Percentiles rank a stretch among this genome's conserved stretches.
Conservation (phyloP, 2,329 filamentous ascomycete genomes). For the Purpureocillium takamizusanense region DNA sequence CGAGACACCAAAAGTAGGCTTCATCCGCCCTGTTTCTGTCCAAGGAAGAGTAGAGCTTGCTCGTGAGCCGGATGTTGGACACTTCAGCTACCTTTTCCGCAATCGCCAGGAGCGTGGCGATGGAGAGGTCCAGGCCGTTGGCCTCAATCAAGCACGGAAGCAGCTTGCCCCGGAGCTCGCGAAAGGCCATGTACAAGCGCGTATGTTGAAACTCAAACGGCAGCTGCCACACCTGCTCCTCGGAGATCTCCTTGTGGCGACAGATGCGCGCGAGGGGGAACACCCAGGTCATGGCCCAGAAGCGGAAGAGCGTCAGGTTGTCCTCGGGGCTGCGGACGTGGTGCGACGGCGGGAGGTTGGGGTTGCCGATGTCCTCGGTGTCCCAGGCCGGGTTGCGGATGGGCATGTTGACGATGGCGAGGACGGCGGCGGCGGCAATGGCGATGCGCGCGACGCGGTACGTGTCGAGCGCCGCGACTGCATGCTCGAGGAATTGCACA, state of each 20-base stretch:
- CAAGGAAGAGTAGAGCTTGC: slow-evolving; percentile 24
- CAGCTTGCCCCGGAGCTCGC: slow-evolving; percentile 63
- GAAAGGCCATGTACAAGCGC: slow-evolving; percentile 65
- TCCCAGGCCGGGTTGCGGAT: slow-evolving; percentile 26
- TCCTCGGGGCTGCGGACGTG: slow-evolving; percentile 67
- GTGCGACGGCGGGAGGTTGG: slow-evolving; percentile 15
- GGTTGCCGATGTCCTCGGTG: slow-evolving; percentile 19
- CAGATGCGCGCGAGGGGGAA: slow-evolving; percentile 61
- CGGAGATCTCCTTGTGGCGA: slow-evolving; percentile 55
- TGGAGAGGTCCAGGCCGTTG: slow-evolving; percentile 70
- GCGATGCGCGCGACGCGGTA: slow-evolving; percentile 13
- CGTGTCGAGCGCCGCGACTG: slow-evolving; percentile 9
- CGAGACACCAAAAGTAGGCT: slow-evolving; percentile 25
- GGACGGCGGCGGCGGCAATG: slow-evolving; percentile 15
- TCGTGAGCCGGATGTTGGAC: slow-evolving; percentile 27
- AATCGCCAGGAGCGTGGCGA: slow-evolving; percentile 56
- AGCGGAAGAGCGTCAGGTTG: slow-evolving; percentile 69
- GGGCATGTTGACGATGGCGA: slow-evolving; percentile 26
- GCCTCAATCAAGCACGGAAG: slow-evolving; percentile 60
- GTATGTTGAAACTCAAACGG: slow-evolving; percentile 75
- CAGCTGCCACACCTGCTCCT: slow-evolving; percentile 74
- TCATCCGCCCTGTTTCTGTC: slow-evolving; percentile 18
- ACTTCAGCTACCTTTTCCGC: slow-evolving; percentile 33
- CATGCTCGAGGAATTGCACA: slow-evolving; percentile 17
- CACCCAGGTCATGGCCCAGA: slow-evolving; percentile 81